Evolutionary conservation across 2,329 filamentous ascomycete species (phyloP), one percentile per base, ranked within the genome.

Genomic region (Nemania diffusa): DNA sequence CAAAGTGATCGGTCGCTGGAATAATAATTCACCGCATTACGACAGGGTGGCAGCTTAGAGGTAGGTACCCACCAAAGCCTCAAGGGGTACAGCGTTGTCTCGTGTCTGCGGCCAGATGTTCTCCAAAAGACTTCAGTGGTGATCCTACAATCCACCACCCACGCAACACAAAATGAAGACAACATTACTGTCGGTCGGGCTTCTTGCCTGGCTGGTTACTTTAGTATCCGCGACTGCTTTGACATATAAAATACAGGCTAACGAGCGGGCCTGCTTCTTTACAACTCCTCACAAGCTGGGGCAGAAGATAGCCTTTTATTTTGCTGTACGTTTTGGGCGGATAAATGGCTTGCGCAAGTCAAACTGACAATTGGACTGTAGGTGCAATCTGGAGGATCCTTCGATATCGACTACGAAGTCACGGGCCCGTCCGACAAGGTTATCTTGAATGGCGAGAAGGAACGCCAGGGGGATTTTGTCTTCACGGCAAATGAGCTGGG

Each of bases 321-420:
- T 99, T 82, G 97, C 96, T 68, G 96, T 99, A 84, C 73, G 91
- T 83, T 22, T 46, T 26, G 4, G 22, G 15, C 17, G 1, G 20
- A 34, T 17, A 1, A 44, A 29, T 20, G 13, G 17, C 59, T 46
- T 17, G 20, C 67, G 73, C 9, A 73, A 37, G 17, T 22, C n/a
- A 1, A 37, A 40, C 60, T 65, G 26, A 63, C 67, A 27, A 51
- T 37, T 11, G 22, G 8, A 8, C 5, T 57, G 48, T 70, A 97
- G 94, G 94, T 97, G 53, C 96, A 99, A 97, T 95, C 94, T 8
- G 96, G 96, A 77, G 97, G 96, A 74, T 95, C 94, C 32, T 99
- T 99, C 83, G 96, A 99, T 84, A 88, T 99, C 81, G 94, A 98
- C 80, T 99, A 97, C 83, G 82, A 88, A 67, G 95, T 99, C 63